A percentile compares a stretch with the other conserved stretches of the same genome.
These are phyloP conservation scores for Phoma sp. DNA, from an alignment of 2,329 filamentous ascomycete species.

Conservation along the genomic window DNA sequence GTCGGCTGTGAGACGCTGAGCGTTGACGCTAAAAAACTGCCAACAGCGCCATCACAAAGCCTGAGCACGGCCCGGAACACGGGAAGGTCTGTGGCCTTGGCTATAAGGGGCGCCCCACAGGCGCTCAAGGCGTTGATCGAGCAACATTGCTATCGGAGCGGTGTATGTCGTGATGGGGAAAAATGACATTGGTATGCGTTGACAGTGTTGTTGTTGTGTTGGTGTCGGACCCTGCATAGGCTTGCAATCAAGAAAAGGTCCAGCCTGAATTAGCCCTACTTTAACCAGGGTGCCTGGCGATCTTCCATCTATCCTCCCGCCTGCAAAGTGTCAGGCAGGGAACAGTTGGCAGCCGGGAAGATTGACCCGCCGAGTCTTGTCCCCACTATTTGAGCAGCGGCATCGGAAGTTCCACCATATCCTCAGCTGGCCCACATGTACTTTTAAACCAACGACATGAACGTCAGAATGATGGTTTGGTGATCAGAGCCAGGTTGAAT, in stretches of 20 bases:
- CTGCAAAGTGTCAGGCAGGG: constrained; percentile 3
- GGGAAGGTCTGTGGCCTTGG: constrained; percentile 14
- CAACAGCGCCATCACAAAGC: constrained; percentile 10
- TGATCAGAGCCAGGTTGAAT: too few relatives aligned
- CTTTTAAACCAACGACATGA: too few relatives aligned
- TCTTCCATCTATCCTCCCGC: constrained; percentile 4
- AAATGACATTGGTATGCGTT: not conserved
- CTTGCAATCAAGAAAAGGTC: not conserved
- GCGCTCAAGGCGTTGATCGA: constrained; percentile 1
- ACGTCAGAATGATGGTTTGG: too few relatives aligned
- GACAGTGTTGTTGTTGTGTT: not conserved
- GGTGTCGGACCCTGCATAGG: constrained; percentile 13
- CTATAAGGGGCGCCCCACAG: constrained; percentile 17
- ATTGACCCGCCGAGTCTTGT: not conserved
- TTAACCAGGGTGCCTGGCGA: constrained; percentile 3
- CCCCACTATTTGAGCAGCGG: not conserved
- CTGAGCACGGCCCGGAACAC: constrained; percentile 16
- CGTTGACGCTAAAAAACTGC: constrained; percentile 13
- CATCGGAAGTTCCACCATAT: not conserved
- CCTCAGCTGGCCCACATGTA: not conserved
- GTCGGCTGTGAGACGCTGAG: constrained; percentile 7
- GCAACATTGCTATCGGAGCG: not conserved
- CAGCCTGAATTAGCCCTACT: not conserved
- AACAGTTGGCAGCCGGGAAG: not conserved
- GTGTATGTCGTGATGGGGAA: not conserved